Conservation (phyloP, 495 filamentous ascomycete genomes). For the Entonaema liquescens region DNA sequence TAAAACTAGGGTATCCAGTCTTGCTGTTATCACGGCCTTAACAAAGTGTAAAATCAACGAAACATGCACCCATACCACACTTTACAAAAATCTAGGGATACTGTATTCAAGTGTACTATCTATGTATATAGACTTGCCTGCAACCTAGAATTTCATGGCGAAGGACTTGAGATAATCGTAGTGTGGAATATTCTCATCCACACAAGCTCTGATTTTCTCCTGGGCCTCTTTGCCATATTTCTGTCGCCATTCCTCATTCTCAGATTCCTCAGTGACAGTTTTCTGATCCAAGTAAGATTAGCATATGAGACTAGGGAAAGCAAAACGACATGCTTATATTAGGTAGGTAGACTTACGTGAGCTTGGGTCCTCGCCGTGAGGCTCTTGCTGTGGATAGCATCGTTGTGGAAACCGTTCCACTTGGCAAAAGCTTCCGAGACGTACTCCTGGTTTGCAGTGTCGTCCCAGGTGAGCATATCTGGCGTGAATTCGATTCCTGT, state of each 20-base stretch:
- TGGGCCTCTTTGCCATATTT: conserved; percentile 84
- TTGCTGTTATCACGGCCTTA: conserved; percentile 6
- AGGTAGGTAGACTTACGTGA: conserved; percentile 71
- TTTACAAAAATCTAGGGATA: conserved; percentile 8
- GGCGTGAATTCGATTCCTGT: conserved; percentile 76
- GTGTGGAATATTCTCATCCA: conserved; percentile 80
- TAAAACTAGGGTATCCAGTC: not conserved
- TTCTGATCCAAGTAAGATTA: conserved; percentile 43
- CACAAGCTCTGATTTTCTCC: conserved; percentile 76
- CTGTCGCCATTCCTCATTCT: conserved; percentile 79
- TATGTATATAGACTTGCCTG: conserved; percentile 30
- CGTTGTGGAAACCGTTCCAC: conserved; percentile 96
- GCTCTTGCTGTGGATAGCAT: conserved; percentile 81
- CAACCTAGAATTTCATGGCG: conserved; percentile 65
- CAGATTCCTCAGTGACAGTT: conserved; percentile 61
- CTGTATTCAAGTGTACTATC: conserved; percentile 32
- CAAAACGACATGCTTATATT: not conserved
- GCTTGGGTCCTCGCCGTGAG: conserved; percentile 68
- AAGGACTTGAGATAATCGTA: conserved; percentile 94
- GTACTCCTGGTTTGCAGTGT: conserved; percentile 68
- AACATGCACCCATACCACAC: conserved; percentile 12
- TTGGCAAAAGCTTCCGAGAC: conserved; percentile 85
- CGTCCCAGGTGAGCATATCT: conserved; percentile 85
- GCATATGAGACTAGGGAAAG: not conserved
- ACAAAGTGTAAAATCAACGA: conserved; percentile 23